Percentiles rank a stretch among this genome's conserved stretches.
Evolutionary conservation across 306 rosid genomes (phyloP).

Genomic region (Biancaea sappan): DNA sequence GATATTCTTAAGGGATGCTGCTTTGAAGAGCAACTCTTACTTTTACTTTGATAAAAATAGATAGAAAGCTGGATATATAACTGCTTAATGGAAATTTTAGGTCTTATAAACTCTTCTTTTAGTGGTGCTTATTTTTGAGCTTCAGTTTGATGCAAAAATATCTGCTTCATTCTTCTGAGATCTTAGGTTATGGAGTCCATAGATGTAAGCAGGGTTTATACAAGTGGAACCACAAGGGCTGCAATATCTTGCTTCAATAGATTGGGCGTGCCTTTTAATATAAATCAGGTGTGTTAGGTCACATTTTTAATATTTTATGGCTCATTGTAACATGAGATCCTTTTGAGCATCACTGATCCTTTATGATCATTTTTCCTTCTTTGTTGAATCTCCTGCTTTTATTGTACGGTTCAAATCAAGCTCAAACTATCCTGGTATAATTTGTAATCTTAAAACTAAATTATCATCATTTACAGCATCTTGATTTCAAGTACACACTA

Average conservation of each 20-base stretch:
- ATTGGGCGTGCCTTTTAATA: slow-evolving; percentile 69
- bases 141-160: slow-evolving; percentile 31
- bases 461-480: neutral
- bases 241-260: slow-evolving; percentile 80
- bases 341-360: neutral
- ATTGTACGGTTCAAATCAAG: neutral
- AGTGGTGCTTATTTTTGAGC: slow-evolving; percentile 14
- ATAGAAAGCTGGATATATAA: neutral
- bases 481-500: neutral
- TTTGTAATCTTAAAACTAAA: neutral
- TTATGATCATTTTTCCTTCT: neutral
- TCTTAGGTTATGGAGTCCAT: slow-evolving; percentile 83
- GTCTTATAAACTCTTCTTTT: slow-evolving; percentile 7
- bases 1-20: slow-evolving; percentile 6
- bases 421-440: neutral
- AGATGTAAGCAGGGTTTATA: slow-evolving; percentile 77
- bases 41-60: neutral
- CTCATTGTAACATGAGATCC: neutral
- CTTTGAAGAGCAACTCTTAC: slow-evolving; percentile 19
- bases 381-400: slow-evolving; percentile 1
- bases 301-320: slow-evolving; percentile 13
- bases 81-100: neutral
- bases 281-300: slow-evolving; percentile 62
- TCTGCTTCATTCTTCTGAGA: slow-evolving; percentile 44
- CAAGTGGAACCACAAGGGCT: slow-evolving; percentile 84